phyloP scores from a whole-genome alignment of 2,329 filamentous ascomycete genomes.

The Ambrosiella beaveri region DNA sequence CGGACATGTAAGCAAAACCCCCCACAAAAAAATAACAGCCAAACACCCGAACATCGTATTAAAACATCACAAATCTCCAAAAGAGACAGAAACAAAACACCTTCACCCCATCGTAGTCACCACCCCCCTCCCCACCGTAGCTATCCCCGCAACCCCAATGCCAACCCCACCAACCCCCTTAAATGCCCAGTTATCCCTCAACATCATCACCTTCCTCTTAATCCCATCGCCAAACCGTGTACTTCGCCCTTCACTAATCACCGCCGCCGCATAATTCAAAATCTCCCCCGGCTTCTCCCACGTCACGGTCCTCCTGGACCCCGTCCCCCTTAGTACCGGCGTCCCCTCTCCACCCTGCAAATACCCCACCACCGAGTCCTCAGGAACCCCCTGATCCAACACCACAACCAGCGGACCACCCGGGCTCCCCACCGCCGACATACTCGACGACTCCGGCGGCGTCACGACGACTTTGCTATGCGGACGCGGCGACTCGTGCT shows the following conservation, averaged over 20 bases:
- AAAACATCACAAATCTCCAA: neutral
- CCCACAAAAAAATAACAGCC: neutral
- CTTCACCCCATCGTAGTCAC: neutral
- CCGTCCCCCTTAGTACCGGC: conserved; percentile 21
- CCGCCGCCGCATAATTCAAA: conserved; percentile 24
- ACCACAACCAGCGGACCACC: conserved; percentile 15
- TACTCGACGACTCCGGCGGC: conserved; percentile 1
- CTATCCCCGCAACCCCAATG: neutral
- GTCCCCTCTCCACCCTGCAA: conserved; percentile 25
- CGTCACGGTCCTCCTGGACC: conserved; percentile 17
- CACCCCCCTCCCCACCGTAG: neutral
- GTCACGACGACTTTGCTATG: conserved; percentile 1
- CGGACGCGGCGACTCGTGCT: conserved; percentile 1
- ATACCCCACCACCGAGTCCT: conserved; percentile 22
- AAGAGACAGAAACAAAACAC: neutral
- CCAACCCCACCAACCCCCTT: neutral
- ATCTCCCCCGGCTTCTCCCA: conserved; percentile 25
- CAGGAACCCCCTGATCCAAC: conserved; percentile 25
- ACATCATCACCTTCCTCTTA: conserved; percentile 24
- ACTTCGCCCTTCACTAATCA: conserved; percentile 25
- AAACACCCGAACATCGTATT: neutral
- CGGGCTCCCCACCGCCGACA: conserved; percentile 9
- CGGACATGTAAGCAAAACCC: neutral
- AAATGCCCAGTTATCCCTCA: conserved; percentile 25
- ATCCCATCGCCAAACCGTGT: conserved; percentile 29